Evolutionary conservation across 768 basidiomycete genomes (phyloP).

Genomic region (Cystobasidiopsis lactophilus): DNA sequence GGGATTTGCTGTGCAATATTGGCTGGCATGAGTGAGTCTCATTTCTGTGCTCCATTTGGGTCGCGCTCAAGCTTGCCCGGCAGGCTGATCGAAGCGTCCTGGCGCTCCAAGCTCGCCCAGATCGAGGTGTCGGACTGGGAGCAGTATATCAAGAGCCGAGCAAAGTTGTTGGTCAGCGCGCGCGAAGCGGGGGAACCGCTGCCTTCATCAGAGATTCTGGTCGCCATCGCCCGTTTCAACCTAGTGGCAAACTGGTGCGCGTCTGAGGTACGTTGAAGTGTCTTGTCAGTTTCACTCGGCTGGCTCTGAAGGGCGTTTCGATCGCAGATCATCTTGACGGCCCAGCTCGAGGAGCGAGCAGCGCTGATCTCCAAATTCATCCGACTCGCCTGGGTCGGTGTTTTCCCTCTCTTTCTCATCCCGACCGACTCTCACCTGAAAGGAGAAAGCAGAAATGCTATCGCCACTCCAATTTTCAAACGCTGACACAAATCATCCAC

Average conservation of each 20-base stretch:
- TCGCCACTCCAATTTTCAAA: slow-evolving; percentile 49
- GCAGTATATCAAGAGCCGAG: slow-evolving; percentile 53
- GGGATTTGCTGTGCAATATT: slow-evolving; percentile 61
- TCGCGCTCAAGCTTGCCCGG: neutral
- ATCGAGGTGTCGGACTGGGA: slow-evolving; percentile 62
- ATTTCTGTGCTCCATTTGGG: slow-evolving; percentile 6
- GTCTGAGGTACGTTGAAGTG: slow-evolving; percentile 33
- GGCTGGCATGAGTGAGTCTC: slow-evolving; percentile 70
- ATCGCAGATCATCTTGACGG: slow-evolving; percentile 42
- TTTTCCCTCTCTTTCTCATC: neutral
- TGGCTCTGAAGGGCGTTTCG: neutral
- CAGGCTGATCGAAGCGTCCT: slow-evolving; percentile 8
- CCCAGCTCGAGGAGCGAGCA: slow-evolving; percentile 34
- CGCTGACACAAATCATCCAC: slow-evolving; percentile 54
- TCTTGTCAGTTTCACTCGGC: too few species aligned
- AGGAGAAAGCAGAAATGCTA: slow-evolving; percentile 46
- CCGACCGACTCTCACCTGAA: neutral
- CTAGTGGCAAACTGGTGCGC: slow-evolving; percentile 57
- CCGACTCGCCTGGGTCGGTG: slow-evolving; percentile 58
- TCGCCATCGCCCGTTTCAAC: slow-evolving; percentile 61
- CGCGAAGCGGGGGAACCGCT: slow-evolving; percentile 5
- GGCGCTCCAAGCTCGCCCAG: slow-evolving; percentile 5
- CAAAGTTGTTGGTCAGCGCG: slow-evolving; percentile 34
- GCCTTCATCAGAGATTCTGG: slow-evolving; percentile 2
- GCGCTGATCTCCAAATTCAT: slow-evolving; percentile 55